Evolutionary conservation across 2,329 filamentous ascomycete species (phyloP).

Genomic region (Endoconidiophora polonica): DNA sequence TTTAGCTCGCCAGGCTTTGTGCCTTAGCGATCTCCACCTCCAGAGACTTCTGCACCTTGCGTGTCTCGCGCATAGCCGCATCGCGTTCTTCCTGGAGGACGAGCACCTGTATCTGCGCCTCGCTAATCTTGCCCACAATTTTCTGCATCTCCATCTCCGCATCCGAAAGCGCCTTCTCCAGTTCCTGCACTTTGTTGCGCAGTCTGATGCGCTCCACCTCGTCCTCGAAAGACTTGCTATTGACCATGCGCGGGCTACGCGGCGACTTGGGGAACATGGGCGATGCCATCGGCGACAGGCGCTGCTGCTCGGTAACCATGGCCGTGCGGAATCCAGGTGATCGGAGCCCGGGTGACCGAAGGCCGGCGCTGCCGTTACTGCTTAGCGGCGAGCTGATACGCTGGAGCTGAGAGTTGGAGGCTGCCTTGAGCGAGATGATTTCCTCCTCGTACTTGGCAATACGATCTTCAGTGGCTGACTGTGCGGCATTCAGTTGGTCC

Average conservation of each 20-base stretch:
- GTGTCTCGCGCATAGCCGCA: slow-evolving; percentile 55
- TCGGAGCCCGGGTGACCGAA: slow-evolving; percentile 15
- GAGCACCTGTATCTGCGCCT: slow-evolving; percentile 67
- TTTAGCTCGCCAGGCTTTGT: slow-evolving; percentile 6
- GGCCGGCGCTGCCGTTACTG: slow-evolving; percentile 18
- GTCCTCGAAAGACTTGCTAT: slow-evolving; percentile 52
- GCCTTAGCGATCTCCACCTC: slow-evolving; percentile 34
- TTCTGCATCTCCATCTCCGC: slow-evolving; percentile 64
- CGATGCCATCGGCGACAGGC: slow-evolving; percentile 21
- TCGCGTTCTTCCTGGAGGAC: slow-evolving; percentile 63
- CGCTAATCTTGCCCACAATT: slow-evolving; percentile 64
- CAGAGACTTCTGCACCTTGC: slow-evolving; percentile 50
- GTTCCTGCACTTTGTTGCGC: slow-evolving; percentile 61
- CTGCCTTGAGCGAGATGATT: slow-evolving; percentile 56
- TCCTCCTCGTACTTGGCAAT: slow-evolving; percentile 77
- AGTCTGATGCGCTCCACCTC: slow-evolving; percentile 59
- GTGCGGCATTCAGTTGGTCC: slow-evolving; percentile 66
- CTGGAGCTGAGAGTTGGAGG: slow-evolving; percentile 58
- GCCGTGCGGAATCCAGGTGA: slow-evolving; percentile 3
- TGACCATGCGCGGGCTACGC: slow-evolving; percentile 32
- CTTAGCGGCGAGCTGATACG: slow-evolving; percentile 25
- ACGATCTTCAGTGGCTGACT: slow-evolving; percentile 72
- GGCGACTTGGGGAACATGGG: slow-evolving; percentile 22
- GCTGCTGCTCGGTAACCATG: slow-evolving; percentile 15
- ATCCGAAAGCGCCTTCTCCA: slow-evolving; percentile 52